Percentiles rank a stretch among this genome's conserved stretches.
Evolutionary conservation across 306 rosid genomes (phyloP).

Genomic region (Canavalia ensiformis): DNA sequence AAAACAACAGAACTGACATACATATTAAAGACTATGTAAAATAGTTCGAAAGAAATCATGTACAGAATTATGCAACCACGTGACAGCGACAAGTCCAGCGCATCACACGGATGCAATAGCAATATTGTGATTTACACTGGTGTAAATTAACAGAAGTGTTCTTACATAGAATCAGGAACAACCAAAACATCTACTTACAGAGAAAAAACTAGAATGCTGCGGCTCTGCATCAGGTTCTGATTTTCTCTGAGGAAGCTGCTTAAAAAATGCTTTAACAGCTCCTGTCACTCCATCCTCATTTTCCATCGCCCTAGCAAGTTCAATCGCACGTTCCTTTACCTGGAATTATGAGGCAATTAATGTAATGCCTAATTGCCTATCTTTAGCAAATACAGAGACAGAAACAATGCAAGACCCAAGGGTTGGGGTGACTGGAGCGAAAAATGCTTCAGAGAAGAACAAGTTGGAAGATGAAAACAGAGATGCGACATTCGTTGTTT

Average conservation of each 20-base stretch:
- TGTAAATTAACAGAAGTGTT: constrained; percentile 3
- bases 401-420: neutral
- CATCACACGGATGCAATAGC: constrained; percentile 22
- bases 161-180: constrained; percentile 63
- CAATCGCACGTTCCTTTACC: constrained; percentile 84
- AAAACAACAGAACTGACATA: constrained; percentile 35
- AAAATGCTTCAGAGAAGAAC: too few relatives aligned
- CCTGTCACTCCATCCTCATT: constrained; percentile 95
- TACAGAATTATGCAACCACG: neutral
- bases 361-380: neutral
- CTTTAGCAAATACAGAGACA: constrained; percentile 17
- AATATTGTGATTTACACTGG: constrained; percentile 23
- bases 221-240: constrained; percentile 62
- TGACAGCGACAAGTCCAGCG: constrained; percentile 14
- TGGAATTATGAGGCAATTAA: constrained; percentile 50
- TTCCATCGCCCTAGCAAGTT: constrained; percentile 92
- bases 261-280: constrained; percentile 97
- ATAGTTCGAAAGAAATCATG: constrained; percentile 32
- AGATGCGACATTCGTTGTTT: too few relatives aligned
- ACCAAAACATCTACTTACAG: constrained; percentile 80
- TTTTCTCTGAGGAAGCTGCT: constrained; percentile 78
- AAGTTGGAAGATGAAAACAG: too few relatives aligned
- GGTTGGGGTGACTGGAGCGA: too few relatives aligned
- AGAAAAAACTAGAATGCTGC: constrained; percentile 60
- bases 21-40: constrained; percentile 41